A percentile compares a stretch with the other conserved stretches of the same genome.
These are phyloP conservation scores for Liquidambar formosana DNA, from an alignment of 164 flowering plant genomes.

Conservation along the genomic window DNA sequence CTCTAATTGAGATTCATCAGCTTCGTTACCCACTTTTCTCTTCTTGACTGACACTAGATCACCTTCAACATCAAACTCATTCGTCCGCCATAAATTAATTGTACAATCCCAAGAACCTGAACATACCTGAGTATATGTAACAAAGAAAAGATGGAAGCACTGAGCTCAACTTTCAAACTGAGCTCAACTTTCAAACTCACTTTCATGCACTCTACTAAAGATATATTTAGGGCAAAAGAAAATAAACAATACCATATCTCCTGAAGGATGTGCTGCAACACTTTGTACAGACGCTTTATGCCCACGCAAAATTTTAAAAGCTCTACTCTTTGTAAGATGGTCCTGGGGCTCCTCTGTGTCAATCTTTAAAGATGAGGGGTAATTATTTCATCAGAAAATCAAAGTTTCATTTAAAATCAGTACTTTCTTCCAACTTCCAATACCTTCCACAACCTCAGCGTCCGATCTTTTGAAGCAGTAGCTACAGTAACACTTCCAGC, in stretches of 20 bases:
- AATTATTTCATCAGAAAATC: neutral
- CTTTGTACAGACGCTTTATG: conserved; percentile 79
- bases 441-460: conserved; percentile 94
- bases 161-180: too few relatives aligned
- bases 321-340: conserved; percentile 42
- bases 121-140: conserved; percentile 54
- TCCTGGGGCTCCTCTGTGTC: conserved; percentile 36
- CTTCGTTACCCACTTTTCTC: conserved; percentile 55
- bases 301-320: conserved; percentile 70
- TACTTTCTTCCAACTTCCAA: neutral
- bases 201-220: neutral
- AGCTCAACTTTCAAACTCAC: neutral
- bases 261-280: conserved; percentile 65
- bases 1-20: conserved; percentile 63
- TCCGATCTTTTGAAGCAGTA: conserved; percentile 89
- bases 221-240: neutral
- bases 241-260: conserved; percentile 58
- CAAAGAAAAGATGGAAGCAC: neutral
- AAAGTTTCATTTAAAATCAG: neutral
- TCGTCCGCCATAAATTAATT: conserved; percentile 74
- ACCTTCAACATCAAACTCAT: conserved; percentile 49
- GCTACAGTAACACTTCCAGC: conserved; percentile 41
- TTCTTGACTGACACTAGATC: conserved; percentile 63
- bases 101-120: conserved; percentile 93
- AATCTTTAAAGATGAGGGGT: conserved; percentile 41